A percentile compares a stretch with the other conserved stretches of the same genome.
These are phyloP conservation scores for Monosporascus sp. DNA, from an alignment of 2,329 filamentous ascomycete species.

Conservation along the genomic window DNA sequence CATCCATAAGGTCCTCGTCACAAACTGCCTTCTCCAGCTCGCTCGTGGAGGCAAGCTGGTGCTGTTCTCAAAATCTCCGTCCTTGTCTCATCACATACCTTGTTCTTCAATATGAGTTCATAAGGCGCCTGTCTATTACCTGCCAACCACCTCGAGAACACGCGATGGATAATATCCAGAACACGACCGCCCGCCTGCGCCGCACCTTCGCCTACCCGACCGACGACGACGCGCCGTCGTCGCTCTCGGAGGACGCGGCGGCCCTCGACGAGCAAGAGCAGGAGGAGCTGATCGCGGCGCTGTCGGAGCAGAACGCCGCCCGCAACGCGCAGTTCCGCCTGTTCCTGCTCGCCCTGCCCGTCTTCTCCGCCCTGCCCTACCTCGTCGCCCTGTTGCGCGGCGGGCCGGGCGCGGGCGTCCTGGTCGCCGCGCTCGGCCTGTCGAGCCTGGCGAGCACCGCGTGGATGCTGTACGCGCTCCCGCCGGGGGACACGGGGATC, in stretches of 20 bases:
- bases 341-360: constrained; percentile 56
- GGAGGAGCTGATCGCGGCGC: constrained; percentile 54
- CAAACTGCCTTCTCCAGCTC: not conserved
- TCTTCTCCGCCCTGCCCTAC: constrained; percentile 52
- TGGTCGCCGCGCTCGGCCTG: constrained; percentile 51
- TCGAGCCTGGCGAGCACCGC: constrained; percentile 58
- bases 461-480: constrained; percentile 54
- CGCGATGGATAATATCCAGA: constrained; percentile 11
- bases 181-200: constrained; percentile 56
- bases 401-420: constrained; percentile 3
- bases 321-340: constrained; percentile 55
- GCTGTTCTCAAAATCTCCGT: not conserved
- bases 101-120: not conserved
- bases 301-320: constrained; percentile 49
- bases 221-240: constrained; percentile 47
- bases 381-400: constrained; percentile 38
- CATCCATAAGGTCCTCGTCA: not conserved
- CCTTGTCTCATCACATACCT: not conserved
- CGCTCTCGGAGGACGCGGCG: constrained; percentile 35
- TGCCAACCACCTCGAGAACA: not conserved
- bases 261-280: constrained; percentile 50
- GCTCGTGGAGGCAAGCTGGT: not conserved
- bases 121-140: not conserved
- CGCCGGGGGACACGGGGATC: constrained; percentile 51
- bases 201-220: constrained; percentile 72